These are phyloP conservation scores for Ceratocystiopsis minuta DNA, from an alignment of 2,329 filamentous ascomycete species.

Conservation along the genomic window DNA sequence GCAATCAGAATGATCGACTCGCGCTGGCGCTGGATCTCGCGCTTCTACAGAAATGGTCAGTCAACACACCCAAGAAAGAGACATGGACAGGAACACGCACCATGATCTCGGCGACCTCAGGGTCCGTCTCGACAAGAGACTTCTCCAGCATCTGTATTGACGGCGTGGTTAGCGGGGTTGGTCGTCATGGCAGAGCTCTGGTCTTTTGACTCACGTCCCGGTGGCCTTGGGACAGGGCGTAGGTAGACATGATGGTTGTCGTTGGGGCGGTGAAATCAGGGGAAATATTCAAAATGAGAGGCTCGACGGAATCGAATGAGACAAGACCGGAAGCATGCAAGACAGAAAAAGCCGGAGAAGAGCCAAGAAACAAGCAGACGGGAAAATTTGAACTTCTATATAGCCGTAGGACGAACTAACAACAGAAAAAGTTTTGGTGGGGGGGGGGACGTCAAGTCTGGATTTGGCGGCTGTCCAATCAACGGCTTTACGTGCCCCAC, in stretches of 20 bases:
- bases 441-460: background rate
- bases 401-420: background rate
- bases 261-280: background rate
- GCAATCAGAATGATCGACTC: constrained; percentile 98
- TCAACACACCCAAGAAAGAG: too few relatives aligned
- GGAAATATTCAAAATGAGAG: background rate
- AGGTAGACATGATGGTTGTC: constrained; percentile 12
- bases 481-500: background rate
- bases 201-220: constrained; percentile 6
- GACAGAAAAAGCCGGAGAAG: too few relatives aligned
- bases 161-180: constrained; percentile 11
- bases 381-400: too few relatives aligned
- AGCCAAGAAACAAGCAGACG: background rate
- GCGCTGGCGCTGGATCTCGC: constrained; percentile 89
- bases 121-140: constrained; percentile 76
- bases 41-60: constrained; percentile 37
- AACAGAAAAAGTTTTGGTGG: constrained; percentile 2
- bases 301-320: too few relatives aligned
- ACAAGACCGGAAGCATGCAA: background rate
- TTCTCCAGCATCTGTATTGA: constrained; percentile 73
- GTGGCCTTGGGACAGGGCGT: constrained; percentile 9
- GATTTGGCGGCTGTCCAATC: constrained; percentile 4
- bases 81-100: constrained; percentile 30
- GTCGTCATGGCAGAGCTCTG: background rate
- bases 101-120: constrained; percentile 94